Evolutionary conservation across 2,329 filamentous ascomycete genomes (phyloP), one percentile per base, ranked within the genome.

Genomic region (Ophiobolus disseminans): DNA sequence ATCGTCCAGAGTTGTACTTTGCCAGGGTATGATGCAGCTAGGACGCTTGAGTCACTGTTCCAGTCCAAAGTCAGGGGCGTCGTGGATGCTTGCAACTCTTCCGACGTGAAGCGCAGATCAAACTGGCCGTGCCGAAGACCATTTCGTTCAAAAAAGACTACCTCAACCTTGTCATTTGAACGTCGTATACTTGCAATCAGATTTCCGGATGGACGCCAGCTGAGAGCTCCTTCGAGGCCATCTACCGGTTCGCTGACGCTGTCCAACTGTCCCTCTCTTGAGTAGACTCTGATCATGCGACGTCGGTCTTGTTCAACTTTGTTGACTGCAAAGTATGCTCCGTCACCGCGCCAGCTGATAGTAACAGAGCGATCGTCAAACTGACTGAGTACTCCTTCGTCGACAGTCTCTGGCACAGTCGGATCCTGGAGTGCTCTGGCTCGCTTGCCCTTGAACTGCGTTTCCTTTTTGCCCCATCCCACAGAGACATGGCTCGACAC

Each of bases 391-490:
- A 85, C 76, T 31, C 94, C 94, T 68, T 92, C 85, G 65, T 97
- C 94, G 14, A 97, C 83, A 68, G 87, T 90, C 70, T 97, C 92
- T 0, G 94, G 94, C 59, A 99, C 90, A 8, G 94, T 99, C 13
- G 94, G 94, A 72, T 99, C 94, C 44, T 90, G 84, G 57, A 97
- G 78, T 16, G 91, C 91, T 75, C 85, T 87, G 48, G 92, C 93
- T 54, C 92, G 86, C 65, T 90, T 91, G 40, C 94, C 94, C 68
- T 97, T 90, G 72, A 99, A 99, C 72, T 99, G 94, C 0, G 94
- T 99, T 75, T 99, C 94, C 69, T 89, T 91, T 78, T 97, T 97
- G 50, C 94, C 94, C 94, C 94, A 99, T 40, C 94, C 94, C 17
- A 99, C 93, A 16, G 91, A 95, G 48, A 97, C 94, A 77, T 97